phyloP scores from a whole-genome alignment of 2,329 filamentous ascomycete species.

The Trichoderma arundinaceum region DNA sequence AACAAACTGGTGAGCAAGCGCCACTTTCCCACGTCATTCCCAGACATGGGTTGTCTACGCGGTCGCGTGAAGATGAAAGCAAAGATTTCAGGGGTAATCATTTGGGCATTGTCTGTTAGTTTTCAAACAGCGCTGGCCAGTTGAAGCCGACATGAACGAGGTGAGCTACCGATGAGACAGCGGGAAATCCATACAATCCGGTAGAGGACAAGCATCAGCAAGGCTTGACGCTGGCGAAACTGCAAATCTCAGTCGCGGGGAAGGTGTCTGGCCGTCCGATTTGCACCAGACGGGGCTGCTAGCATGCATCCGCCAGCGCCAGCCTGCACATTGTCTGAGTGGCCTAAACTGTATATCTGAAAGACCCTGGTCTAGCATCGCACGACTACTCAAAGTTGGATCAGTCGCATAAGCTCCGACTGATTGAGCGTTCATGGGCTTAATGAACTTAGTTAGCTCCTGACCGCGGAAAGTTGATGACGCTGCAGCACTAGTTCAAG shows the following conservation, averaged over 20 bases:
- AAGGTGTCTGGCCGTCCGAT: not conserved
- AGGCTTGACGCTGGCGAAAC: not conserved
- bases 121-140: not conserved
- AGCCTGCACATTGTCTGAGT: not conserved
- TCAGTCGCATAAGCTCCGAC: constrained; percentile 8
- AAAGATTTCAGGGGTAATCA: constrained; percentile 13
- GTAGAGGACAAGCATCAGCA: not conserved
- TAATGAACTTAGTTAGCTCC: not conserved
- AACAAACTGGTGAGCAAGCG: constrained; percentile 20
- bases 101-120: not conserved
- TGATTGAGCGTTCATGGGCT: constrained; percentile 10
- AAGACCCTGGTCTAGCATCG: constrained; percentile 1
- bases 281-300: not conserved
- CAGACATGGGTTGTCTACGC: constrained; percentile 17
- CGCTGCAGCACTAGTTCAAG: constrained; percentile 14
- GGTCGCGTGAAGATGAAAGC: constrained; percentile 1
- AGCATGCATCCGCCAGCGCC: not conserved
- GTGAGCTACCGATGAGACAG: not conserved
- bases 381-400: constrained; percentile 2
- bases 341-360: not conserved
- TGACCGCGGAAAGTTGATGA: not conserved
- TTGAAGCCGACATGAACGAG: not conserved
- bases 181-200: not conserved
- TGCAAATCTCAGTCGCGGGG: not conserved
- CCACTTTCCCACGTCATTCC: constrained; percentile 24